Evolutionary conservation across 805 yeast genomes (phyloP).

Genomic region (Saturnispora hagleri): DNA sequence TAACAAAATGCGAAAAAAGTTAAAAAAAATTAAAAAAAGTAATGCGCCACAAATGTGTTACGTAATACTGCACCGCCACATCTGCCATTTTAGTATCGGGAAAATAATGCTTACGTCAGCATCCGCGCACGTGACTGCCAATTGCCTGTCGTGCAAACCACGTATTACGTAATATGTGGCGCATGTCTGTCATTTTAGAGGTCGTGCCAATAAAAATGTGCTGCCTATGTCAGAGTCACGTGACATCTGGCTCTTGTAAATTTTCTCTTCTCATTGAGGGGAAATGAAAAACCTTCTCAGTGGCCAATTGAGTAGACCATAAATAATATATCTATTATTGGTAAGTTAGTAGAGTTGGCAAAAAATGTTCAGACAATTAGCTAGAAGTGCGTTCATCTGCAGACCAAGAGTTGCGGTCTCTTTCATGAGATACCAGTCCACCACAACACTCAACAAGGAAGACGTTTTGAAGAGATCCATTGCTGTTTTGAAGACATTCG

Average conservation of each 20-base stretch:
- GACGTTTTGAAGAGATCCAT: slow-evolving; percentile 78
- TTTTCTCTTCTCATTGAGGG: background rate
- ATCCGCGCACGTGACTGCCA: background rate
- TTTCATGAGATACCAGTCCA: slow-evolving; percentile 18
- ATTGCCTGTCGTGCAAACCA: no score
- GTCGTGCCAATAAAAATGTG: background rate
- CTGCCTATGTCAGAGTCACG: background rate
- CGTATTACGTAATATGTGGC: background rate
- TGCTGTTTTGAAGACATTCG: slow-evolving; percentile 61
- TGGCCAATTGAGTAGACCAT: background rate
- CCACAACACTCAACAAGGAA: slow-evolving; percentile 43
- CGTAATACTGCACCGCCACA: background rate
- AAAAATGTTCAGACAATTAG: slow-evolving; percentile 17
- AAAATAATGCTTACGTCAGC: background rate
- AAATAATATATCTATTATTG: background rate
- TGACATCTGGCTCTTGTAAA: background rate
- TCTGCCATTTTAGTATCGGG: background rate
- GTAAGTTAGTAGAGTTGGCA: background rate
- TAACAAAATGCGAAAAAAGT: no score
- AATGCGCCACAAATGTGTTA: background rate
- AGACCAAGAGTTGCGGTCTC: background rate
- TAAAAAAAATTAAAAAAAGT: background rate
- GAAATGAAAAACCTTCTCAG: background rate
- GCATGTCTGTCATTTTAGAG: background rate
- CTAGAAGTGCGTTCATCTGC: slow-evolving; percentile 15